phyloP scores from a whole-genome alignment of 2,329 filamentous ascomycete species.

The Nothopassalora personata region DNA sequence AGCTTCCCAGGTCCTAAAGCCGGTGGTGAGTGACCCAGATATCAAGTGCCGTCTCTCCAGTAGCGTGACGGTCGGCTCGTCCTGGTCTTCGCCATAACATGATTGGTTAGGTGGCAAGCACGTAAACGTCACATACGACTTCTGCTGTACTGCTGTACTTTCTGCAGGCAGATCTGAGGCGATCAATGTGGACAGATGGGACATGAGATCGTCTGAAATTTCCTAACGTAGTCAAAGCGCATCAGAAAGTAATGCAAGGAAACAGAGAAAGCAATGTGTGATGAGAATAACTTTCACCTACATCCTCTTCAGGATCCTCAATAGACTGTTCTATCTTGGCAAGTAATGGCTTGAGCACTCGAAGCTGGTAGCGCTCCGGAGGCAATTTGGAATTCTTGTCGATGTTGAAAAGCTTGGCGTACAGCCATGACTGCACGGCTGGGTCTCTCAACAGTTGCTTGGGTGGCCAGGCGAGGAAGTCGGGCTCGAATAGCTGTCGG shows the following conservation, averaged over 20 bases:
- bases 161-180: constrained; percentile 60
- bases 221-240: constrained; percentile 51
- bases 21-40: constrained; percentile 66
- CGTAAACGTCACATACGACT: constrained; percentile 68
- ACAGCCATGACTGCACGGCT: constrained; percentile 62
- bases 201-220: constrained; percentile 76
- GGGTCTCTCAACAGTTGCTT: constrained; percentile 53
- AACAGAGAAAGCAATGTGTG: constrained; percentile 8
- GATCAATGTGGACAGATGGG: constrained; percentile 60
- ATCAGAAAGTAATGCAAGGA: constrained; percentile 23
- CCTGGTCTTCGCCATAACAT: constrained; percentile 10
- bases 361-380: constrained; percentile 63
- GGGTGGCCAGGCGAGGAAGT: constrained; percentile 59
- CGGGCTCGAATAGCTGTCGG: constrained; percentile 64
- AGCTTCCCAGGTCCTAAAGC: constrained; percentile 76
- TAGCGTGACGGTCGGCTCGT: constrained; percentile 49
- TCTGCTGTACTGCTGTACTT: constrained; percentile 61
- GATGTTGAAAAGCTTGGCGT: constrained; percentile 60
- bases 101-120: constrained; percentile 28
- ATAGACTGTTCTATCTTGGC: constrained; percentile 67
- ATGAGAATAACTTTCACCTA: constrained; percentile 63
- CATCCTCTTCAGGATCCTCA: constrained; percentile 78
- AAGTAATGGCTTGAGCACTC: constrained; percentile 68
- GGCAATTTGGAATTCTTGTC: constrained; percentile 53
- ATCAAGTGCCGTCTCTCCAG: constrained; percentile 66